Evolutionary conservation across 257 asterid genomes (phyloP).

Genomic region (Ilex asprella): DNA sequence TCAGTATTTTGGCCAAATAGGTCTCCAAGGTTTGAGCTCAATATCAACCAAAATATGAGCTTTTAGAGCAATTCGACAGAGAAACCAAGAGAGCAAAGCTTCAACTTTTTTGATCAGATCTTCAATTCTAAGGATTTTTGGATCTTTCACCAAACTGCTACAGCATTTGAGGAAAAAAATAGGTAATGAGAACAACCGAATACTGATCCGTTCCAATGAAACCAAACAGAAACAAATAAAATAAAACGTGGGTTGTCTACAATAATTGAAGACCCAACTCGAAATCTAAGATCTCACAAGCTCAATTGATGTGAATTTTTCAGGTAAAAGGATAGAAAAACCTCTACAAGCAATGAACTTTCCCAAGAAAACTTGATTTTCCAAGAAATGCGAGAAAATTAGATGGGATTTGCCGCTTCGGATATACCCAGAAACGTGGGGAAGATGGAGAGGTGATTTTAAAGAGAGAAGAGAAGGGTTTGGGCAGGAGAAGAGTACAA

Average conservation of each 20-base stretch:
- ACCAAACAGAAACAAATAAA: too few species aligned
- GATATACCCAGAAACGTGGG: too few species aligned
- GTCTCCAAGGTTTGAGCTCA: constrained; percentile 9
- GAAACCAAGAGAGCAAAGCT: not conserved
- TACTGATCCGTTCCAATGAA: not conserved
- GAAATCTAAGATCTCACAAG: not conserved
- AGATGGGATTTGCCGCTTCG: not conserved
- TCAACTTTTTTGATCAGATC: constrained; percentile 2
- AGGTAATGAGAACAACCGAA: not conserved
- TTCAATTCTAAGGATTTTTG: not conserved
- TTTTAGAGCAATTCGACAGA: not conserved
- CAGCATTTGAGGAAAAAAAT: too few species aligned
- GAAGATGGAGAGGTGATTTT: too few species aligned
- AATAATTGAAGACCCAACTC: not conserved
- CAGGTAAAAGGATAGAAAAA: not conserved
- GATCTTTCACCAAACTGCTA: constrained; percentile 13
- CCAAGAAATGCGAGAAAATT: not conserved
- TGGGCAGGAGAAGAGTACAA: too few species aligned
- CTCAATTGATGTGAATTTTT: not conserved
- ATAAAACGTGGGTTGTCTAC: too few species aligned
- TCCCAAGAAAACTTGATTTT: not conserved
- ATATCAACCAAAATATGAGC: not conserved
- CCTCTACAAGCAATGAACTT: not conserved
- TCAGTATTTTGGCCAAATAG: not conserved
- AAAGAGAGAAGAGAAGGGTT: too few species aligned